Evolutionary conservation across 2,329 filamentous ascomycete genomes (phyloP), one percentile per base, ranked within the genome.

Genomic region (Paecilomyces sp.): DNA sequence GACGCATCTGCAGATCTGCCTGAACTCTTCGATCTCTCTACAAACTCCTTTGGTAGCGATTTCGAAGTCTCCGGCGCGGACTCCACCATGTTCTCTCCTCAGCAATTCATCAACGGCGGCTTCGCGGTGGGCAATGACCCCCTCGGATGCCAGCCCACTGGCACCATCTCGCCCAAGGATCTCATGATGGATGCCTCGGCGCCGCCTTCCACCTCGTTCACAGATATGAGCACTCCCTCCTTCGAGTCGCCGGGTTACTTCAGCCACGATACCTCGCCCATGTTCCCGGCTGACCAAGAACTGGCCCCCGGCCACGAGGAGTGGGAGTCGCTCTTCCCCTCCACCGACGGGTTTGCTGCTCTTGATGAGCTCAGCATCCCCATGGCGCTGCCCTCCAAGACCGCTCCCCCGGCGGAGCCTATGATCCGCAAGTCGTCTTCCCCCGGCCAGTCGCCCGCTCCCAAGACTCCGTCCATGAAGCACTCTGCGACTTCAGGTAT

Each of bases 81-180:
- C 25, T 59, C 65, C 31, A 62, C 61, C 50, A 67, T 70, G 70
- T 66, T 70, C 61, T 65, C 67, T 62, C 64, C 64, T 9, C 63
- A 71, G 33, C 57, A 67, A 47, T 47, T 47, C 36, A 59, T 65
- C 56, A 61, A 60, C 18, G 15, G 55, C 13, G 60, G 63, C 60
- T 80, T 81, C 70, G 77, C 76, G 60, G 68, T 77, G 50, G 74
- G 80, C 72, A 81, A 81, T 69, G 69, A 76, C 67, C 71, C 76
- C 54, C 66, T 69, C 62, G 67, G 68, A 41, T 61, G 60, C 58
- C 74, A 73, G 61, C 71, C 68, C 31, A 55, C 64, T 28, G 84
- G 83, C 67, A 96, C 92, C 51, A 84, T 96, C 63, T 96, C 92
- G 62, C 92, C 92, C 22, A 88, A 90, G 74, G 91, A 96, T 69